phyloP scores from a whole-genome alignment of 2,329 filamentous ascomycete species.

The Geosmithia putterillii region DNA sequence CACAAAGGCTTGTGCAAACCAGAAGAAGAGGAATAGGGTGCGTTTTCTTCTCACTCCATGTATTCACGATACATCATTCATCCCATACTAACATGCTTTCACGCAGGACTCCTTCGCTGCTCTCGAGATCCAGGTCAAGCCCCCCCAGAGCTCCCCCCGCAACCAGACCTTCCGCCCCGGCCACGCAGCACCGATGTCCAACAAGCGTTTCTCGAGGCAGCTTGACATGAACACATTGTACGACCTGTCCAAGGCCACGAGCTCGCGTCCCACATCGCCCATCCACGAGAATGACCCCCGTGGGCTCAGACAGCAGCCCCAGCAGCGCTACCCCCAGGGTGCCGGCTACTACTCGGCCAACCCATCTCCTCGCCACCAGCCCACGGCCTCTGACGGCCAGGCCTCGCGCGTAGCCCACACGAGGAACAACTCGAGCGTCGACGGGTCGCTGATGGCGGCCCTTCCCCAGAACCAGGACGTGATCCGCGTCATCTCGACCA shows the following conservation, averaged over 20 bases:
- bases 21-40: conserved; percentile 78
- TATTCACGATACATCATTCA: background rate
- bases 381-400: conserved; percentile 48
- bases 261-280: conserved; percentile 6
- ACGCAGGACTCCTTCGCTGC: conserved; percentile 69
- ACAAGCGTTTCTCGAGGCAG: conserved; percentile 54
- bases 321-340: conserved; percentile 44
- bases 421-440: conserved; percentile 71
- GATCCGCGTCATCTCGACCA: conserved; percentile 87
- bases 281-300: conserved; percentile 32
- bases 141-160: conserved; percentile 32
- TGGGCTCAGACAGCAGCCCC: conserved; percentile 31
- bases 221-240: conserved; percentile 33
- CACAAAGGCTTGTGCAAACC: conserved; percentile 62
- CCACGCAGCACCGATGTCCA: conserved; percentile 27
- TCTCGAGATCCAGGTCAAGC: conserved; percentile 52
- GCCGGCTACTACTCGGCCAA: conserved; percentile 26
- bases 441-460: conserved; percentile 75
- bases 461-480: conserved; percentile 78
- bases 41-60: too few species aligned
- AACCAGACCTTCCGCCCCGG: conserved; percentile 44
- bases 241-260: conserved; percentile 30
- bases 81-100: background rate
- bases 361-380: conserved; percentile 39
- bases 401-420: conserved; percentile 52